Evolutionary conservation across 345 rosid genomes (phyloP).

Genomic region (Aquilaria malaccensis): DNA sequence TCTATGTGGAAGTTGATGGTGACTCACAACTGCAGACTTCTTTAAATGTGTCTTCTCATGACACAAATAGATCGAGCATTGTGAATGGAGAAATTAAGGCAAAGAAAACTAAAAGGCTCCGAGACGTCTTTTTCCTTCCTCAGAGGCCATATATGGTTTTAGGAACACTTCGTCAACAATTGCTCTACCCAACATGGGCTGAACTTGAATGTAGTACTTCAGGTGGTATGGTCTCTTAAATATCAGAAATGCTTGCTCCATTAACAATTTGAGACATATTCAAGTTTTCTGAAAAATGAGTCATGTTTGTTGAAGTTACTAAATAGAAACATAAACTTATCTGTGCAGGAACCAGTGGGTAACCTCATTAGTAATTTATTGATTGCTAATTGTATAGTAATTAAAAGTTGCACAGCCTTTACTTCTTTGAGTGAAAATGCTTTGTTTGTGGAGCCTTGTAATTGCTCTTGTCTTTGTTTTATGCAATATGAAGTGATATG

Average conservation of each 20-base stretch:
- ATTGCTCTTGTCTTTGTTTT: too few relatives aligned
- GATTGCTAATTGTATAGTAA: too few relatives aligned
- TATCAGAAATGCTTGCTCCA: background rate
- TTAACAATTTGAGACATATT: slow-evolving; percentile 5
- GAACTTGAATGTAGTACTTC: slow-evolving; percentile 22
- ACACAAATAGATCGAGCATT: slow-evolving; percentile 13
- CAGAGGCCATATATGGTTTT: slow-evolving; percentile 97
- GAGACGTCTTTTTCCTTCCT: slow-evolving; percentile 74
- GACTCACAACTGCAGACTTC: slow-evolving; percentile 20
- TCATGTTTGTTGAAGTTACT: background rate
- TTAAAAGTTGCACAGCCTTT: too few relatives aligned
- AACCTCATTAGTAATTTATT: too few relatives aligned
- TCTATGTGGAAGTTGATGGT: slow-evolving; percentile 41
- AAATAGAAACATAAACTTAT: background rate
- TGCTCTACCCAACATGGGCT: slow-evolving; percentile 86
- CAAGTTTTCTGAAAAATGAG: background rate
- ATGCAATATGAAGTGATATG: too few relatives aligned
- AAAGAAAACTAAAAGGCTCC: slow-evolving; percentile 26
- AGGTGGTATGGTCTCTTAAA: slow-evolving; percentile 24
- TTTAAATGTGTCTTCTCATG: slow-evolving; percentile 22
- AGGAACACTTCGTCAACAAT: slow-evolving; percentile 91
- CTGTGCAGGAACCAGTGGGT: too few relatives aligned
- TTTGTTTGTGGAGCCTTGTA: too few relatives aligned
- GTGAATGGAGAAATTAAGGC: slow-evolving; percentile 22
- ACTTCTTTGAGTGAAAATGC: too few relatives aligned